phyloP scores from a whole-genome alignment of 345 rosid genomes.

The Euphorbia lathyris region DNA sequence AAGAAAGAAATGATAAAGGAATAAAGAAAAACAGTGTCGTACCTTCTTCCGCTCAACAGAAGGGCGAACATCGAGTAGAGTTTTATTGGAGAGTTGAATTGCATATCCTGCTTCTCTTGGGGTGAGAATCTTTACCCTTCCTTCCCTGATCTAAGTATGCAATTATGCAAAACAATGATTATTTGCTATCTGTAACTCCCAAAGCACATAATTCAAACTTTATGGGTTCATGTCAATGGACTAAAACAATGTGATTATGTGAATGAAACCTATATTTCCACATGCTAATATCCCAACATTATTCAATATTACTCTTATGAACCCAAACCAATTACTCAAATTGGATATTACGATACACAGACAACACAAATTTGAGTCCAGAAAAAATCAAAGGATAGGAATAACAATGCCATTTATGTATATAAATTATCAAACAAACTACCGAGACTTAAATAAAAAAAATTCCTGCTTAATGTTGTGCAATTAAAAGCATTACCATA shows the following conservation, averaged over 20 bases:
- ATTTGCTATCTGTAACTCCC: conserved; percentile 13
- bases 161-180: conserved; percentile 13
- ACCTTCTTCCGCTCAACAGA: conserved; percentile 72
- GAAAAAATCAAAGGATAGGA: background rate
- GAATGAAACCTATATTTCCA: too few species aligned
- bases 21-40: background rate
- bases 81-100: conserved; percentile 74
- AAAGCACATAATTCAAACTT: conserved; percentile 6
- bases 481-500: conserved; percentile 43
- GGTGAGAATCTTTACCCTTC: conserved; percentile 73
- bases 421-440: background rate
- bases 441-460: background rate
- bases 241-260: conserved; percentile 5
- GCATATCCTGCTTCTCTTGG: conserved; percentile 94
- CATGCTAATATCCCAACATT: too few species aligned
- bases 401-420: background rate
- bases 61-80: conserved; percentile 82
- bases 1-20: background rate
- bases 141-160: conserved; percentile 63
- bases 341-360: background rate
- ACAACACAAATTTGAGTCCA: background rate
- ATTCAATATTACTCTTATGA: too few species aligned
- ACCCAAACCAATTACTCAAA: background rate
- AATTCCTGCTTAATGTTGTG: background rate
- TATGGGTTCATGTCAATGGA: conserved; percentile 5